A percentile compares a stretch with the other conserved stretches of the same genome.
Evolutionary conservation across 2,329 filamentous ascomycete genomes (phyloP).

Genomic region (Aureobasidium leucospermi): DNA sequence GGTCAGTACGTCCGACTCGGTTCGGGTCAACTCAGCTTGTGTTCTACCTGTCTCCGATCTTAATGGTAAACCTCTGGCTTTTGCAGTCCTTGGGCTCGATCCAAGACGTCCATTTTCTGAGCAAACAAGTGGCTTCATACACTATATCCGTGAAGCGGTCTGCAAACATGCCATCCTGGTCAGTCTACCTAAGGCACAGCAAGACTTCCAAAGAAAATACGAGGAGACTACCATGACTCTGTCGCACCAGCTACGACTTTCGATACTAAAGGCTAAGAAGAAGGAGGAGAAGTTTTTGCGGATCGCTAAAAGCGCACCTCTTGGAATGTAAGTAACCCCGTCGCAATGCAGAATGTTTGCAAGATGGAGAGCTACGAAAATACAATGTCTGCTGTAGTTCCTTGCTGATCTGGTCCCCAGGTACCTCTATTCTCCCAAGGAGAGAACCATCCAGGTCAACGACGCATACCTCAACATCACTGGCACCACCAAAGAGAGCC

Average conservation of each 20-base stretch:
- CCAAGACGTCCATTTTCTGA: conserved; percentile 31
- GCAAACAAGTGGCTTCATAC: background rate
- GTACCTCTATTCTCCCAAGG: conserved; percentile 23
- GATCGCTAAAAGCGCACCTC: conserved; percentile 32
- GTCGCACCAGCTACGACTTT: conserved; percentile 28
- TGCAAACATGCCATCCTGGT: conserved; percentile 28
- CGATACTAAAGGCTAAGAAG: conserved; percentile 25
- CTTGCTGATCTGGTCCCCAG: background rate
- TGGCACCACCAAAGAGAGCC: conserved; percentile 15
- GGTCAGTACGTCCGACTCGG: background rate
- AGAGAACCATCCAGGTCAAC: conserved; percentile 33
- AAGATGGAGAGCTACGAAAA: no score
- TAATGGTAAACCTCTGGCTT: conserved; percentile 29
- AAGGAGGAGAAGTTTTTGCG: conserved; percentile 27
- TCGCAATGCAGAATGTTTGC: background rate
- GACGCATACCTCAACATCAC: conserved; percentile 33
- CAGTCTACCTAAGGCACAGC: background rate
- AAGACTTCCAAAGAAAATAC: conserved; percentile 25
- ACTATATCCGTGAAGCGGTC: conserved; percentile 21
- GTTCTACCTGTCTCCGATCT: conserved; percentile 22
- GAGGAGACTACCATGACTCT: conserved; percentile 31
- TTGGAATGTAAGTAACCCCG: conserved; percentile 33
- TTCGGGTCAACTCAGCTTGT: background rate
- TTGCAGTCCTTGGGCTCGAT: conserved; percentile 34
- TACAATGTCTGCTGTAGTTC: no score